These are phyloP conservation scores for Rhodofomes roseus DNA, from an alignment of 1,284 basidiomycete species.

Conservation along the genomic window DNA sequence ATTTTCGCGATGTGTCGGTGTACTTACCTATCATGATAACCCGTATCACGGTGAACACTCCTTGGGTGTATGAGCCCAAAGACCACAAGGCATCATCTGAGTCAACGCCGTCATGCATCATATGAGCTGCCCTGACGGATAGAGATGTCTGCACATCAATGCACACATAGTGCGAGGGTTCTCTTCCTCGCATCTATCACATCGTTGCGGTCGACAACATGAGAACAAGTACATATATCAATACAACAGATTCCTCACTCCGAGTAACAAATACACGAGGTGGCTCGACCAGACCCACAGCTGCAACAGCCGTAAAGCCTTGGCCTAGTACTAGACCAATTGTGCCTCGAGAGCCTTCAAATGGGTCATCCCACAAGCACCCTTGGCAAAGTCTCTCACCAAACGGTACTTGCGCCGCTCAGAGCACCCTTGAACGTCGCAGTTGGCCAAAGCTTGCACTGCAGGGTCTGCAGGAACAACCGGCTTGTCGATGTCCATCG, in stretches of 20 bases:
- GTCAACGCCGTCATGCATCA: too few relatives aligned
- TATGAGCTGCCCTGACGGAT: too few relatives aligned
- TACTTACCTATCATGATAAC: too few relatives aligned
- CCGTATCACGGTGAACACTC: too few relatives aligned
- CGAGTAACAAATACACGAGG: not conserved
- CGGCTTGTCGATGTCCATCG: conserved; percentile 20
- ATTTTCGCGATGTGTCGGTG: too few relatives aligned
- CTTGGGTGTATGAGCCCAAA: too few relatives aligned
- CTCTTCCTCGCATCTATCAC: too few relatives aligned
- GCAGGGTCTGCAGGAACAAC: not conserved
- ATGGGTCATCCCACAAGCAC: conserved; percentile 55
- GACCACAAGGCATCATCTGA: too few relatives aligned
- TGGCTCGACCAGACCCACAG: too few relatives aligned
- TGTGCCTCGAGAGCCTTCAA: conserved; percentile 46
- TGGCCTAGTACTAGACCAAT: conserved; percentile 3
- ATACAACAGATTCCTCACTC: not conserved
- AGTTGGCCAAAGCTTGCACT: conserved; percentile 22
- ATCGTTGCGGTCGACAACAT: not conserved
- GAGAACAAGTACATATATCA: not conserved
- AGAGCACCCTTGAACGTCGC: conserved; percentile 46
- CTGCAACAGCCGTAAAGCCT: too few relatives aligned
- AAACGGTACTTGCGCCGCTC: conserved; percentile 48
- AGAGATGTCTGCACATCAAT: too few relatives aligned
- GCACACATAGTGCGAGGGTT: too few relatives aligned
- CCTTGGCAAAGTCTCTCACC: conserved; percentile 43